These are phyloP conservation scores for Fusarium coffeatum DNA, from an alignment of 2,329 filamentous ascomycete genomes.

Conservation along the genomic window DNA sequence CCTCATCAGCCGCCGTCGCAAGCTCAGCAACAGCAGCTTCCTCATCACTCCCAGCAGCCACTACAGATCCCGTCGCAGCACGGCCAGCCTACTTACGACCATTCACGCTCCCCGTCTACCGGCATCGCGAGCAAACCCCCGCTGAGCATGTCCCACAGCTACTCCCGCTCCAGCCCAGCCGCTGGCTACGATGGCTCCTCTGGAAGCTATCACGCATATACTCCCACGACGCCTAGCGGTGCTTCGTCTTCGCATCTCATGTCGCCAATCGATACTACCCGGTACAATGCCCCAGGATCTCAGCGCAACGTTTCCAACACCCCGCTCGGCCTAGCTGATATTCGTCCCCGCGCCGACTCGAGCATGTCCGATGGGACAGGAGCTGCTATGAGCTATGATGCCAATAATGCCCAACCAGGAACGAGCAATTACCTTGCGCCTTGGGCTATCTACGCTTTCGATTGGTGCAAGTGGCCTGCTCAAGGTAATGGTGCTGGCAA, in stretches of 20 bases:
- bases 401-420: slow-evolving; percentile 71
- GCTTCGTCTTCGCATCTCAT: slow-evolving; percentile 71
- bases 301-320: slow-evolving; percentile 80
- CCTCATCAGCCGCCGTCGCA: slow-evolving; percentile 53
- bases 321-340: slow-evolving; percentile 90
- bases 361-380: slow-evolving; percentile 78
- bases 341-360: slow-evolving; percentile 86
- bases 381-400: slow-evolving; percentile 72
- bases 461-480: slow-evolving; percentile 99
- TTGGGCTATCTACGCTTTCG: slow-evolving; percentile 95
- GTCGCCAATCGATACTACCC: slow-evolving; percentile 63
- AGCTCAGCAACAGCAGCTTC: slow-evolving; percentile 48
- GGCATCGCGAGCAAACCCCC: slow-evolving; percentile 72
- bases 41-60: slow-evolving; percentile 48
- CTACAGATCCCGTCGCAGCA: slow-evolving; percentile 57
- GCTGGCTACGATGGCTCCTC: slow-evolving; percentile 66
- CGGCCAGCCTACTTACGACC: slow-evolving; percentile 67
- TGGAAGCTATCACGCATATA: slow-evolving; percentile 64
- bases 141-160: slow-evolving; percentile 75
- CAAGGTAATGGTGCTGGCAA: slow-evolving; percentile 86
- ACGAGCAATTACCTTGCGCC: slow-evolving; percentile 95
- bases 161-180: slow-evolving; percentile 87
- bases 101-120: slow-evolving; percentile 29
- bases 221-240: slow-evolving; percentile 73
- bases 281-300: slow-evolving; percentile 67